phyloP scores from a whole-genome alignment of 2,329 filamentous ascomycete genomes.

The Neobulgaria alba region DNA sequence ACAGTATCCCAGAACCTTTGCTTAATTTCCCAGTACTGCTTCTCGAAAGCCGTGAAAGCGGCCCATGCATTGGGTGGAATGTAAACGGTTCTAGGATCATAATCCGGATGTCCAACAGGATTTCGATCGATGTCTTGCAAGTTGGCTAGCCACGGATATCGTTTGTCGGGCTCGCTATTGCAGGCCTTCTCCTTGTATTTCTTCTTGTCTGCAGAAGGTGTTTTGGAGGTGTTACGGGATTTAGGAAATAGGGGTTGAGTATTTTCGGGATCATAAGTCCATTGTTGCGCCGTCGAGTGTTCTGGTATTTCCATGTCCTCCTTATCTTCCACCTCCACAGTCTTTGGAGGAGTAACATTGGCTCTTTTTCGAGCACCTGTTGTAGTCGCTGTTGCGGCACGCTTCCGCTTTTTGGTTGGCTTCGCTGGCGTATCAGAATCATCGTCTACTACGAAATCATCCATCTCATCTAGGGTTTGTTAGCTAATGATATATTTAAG shows the following conservation, averaged over 20 bases:
- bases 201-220: conserved; percentile 26
- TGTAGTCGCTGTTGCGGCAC: conserved; percentile 41
- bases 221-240: conserved; percentile 31
- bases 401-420: conserved; percentile 57
- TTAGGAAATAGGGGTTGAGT: conserved; percentile 41
- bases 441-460: conserved; percentile 75
- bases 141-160: conserved; percentile 86
- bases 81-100: conserved; percentile 84
- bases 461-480: conserved; percentile 53
- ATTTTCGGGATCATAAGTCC: conserved; percentile 63
- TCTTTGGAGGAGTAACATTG: conserved; percentile 41
- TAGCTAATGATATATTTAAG: conserved; percentile 3
- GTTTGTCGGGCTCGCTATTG: conserved; percentile 71
- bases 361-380: conserved; percentile 55
- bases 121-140: conserved; percentile 78
- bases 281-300: conserved; percentile 70
- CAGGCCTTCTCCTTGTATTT: conserved; percentile 58
- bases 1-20: conserved; percentile 96
- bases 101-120: conserved; percentile 71
- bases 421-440: conserved; percentile 63
- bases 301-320: conserved; percentile 45
- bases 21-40: conserved; percentile 99
- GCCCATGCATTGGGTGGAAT: conserved; percentile 73
- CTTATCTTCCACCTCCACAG: conserved; percentile 33
- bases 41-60: conserved; percentile 89